Base-by-base conservation (phyloP, 805 yeast genomes). In the Yamadazyma phyllophila region DNA sequence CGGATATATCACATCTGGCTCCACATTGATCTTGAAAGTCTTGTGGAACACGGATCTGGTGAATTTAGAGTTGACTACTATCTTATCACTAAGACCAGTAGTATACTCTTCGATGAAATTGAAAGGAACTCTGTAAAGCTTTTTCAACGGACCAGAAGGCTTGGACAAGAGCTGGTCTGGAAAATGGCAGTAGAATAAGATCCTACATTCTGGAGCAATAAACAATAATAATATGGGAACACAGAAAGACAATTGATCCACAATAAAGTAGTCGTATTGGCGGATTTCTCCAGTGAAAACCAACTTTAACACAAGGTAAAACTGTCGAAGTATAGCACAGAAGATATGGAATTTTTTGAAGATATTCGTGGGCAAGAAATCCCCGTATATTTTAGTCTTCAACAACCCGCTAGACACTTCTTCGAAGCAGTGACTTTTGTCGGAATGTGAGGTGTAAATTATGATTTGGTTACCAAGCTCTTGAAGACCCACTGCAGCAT, bases 131-230 rank as follows among this genome's bases (percentile, higher is more conserved):
- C 99, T 73, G 65, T 94, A 94, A 0, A 86, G 41, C 48, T 66
- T 69, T 56, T 89, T 83, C 7, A 85, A 24, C 1, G 74, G 24
- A 2, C 83, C 69, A 2, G 75, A 69, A 43, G 83, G 83, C 34
- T 50, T 48, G 0, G 96, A 84, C 36, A 92, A 68, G 40, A 85
- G 71, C 59, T 85, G 85, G 63, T 94, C 99, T 0, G 99, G 99
- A 63, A 92, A 92, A 69, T 94, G 99, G 58, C 99, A 91, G 64
- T 94, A 94, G 60, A 92, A 94, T 42, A 94, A 66, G 2, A 87
- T 75, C 41, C 79, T 78, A 1, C 85, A 62, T 7, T 65, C 44
- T 1, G 54, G 63, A 45, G 44, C 51, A 50, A 67, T 72, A 60
- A 63, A 78, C 48, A 65, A 60, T 52, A 58, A 81, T 15, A 94